These are phyloP conservation scores for Penstemon newberryi DNA, from an alignment of 257 asterid species.

Conservation along the genomic window DNA sequence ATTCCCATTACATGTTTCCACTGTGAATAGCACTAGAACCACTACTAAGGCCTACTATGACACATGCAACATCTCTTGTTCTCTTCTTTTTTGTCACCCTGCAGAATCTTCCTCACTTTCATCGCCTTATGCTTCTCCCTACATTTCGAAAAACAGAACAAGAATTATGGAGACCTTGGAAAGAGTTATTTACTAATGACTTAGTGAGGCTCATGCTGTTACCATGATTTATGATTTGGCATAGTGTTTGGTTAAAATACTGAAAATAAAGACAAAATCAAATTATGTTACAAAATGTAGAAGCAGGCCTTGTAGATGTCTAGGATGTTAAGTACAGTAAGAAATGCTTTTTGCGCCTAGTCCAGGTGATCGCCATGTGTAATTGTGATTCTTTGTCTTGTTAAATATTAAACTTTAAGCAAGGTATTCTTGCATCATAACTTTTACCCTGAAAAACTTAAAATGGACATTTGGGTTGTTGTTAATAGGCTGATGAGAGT, in stretches of 20 bases:
- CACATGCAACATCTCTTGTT: no score
- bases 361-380: not conserved
- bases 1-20: no score
- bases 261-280: not conserved
- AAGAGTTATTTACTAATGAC: not conserved
- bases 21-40: no score
- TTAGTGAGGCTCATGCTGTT: not conserved
- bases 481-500: slow-evolving; percentile 66
- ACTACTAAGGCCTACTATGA: no score
- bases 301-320: not conserved
- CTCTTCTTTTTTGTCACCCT: no score
- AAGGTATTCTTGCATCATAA: slow-evolving; percentile 1
- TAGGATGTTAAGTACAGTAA: slow-evolving; percentile 5
- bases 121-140: no score
- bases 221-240: not conserved
- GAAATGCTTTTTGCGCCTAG: not conserved
- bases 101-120: no score
- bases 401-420: not conserved
- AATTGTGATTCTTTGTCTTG: not conserved
- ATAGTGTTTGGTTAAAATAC: not conserved
- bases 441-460: slow-evolving; percentile 8
- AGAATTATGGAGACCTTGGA: no score
- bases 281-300: not conserved
- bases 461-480: slow-evolving; percentile 11
- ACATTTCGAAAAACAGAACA: no score